phyloP scores from a whole-genome alignment of 164 flowering plant genomes.

The Vitis vinifera region ASM3070453v1 NC_081820.1:12855001-12855500 shows the following conservation, averaged over 20 bases:
- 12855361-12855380: constrained; percentile 2
- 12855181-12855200: constrained; percentile 4
- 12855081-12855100: constrained; percentile 57
- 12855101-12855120: constrained; percentile 20
- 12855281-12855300: constrained; percentile 29
- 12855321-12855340: neutral
- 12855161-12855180: constrained; percentile 27
- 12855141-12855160: constrained; percentile 34
- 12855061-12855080: constrained; percentile 49
- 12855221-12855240: constrained; percentile 13
- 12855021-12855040: neutral
- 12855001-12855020: neutral
- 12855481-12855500: constrained; percentile 21
- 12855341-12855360: constrained; percentile 15
- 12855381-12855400: constrained; percentile 15
- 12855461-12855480: constrained; percentile 10
- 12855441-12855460: constrained; percentile 2
- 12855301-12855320: constrained; percentile 11
- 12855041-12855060: constrained; percentile 40
- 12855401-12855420: constrained; percentile 5
- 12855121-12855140: constrained; percentile 20
- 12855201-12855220: constrained; percentile 10
- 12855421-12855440: neutral
- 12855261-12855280: constrained; percentile 30
- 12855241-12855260: constrained; percentile 19